phyloP scores from a whole-genome alignment of 176 grass and related monocot species.

The Avena eriantha region DNA sequence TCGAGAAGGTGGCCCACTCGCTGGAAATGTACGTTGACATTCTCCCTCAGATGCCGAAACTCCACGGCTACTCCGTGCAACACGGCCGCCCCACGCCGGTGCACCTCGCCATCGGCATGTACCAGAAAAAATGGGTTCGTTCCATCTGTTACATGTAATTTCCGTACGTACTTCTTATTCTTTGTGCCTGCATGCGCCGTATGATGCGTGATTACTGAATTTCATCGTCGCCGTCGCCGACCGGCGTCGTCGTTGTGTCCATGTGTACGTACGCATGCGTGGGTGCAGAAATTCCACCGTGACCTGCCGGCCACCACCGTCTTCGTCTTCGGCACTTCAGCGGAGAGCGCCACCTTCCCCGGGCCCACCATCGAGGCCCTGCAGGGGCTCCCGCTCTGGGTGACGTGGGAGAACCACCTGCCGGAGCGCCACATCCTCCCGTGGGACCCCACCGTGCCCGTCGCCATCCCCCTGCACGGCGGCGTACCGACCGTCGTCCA shows the following conservation, averaged over 20 bases:
- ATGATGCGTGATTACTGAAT: no score
- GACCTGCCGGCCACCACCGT: conserved; percentile 72
- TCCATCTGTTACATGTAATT: no score
- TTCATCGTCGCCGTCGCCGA: no score
- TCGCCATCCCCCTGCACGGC: conserved; percentile 47
- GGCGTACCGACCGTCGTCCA: conserved; percentile 83
- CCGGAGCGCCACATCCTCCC: conserved; percentile 68
- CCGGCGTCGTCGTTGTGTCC: no score
- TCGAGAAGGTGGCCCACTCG: conserved; percentile 54
- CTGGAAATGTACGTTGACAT: conserved; percentile 75
- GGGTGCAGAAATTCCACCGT: conserved; percentile 76
- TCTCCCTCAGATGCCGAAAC: conserved; percentile 75
- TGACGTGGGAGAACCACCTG: conserved; percentile 83
- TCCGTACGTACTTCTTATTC: no score
- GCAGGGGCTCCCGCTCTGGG: conserved; percentile 55
- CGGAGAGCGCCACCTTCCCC: conserved; percentile 54
- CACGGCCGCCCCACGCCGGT: conserved; percentile 40
- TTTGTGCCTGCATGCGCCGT: no score
- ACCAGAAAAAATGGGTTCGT: conserved; percentile 73
- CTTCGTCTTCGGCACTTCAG: conserved; percentile 62
- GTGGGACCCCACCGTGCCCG: conserved; percentile 66
- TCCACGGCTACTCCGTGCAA: conserved; percentile 59
- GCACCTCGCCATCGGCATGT: conserved; percentile 77
- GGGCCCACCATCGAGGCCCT: conserved; percentile 69
- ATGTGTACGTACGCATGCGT: not conserved